Evolutionary conservation across 306 rosid species (phyloP).

Genomic region (Erythrophleum fordii): DNA sequence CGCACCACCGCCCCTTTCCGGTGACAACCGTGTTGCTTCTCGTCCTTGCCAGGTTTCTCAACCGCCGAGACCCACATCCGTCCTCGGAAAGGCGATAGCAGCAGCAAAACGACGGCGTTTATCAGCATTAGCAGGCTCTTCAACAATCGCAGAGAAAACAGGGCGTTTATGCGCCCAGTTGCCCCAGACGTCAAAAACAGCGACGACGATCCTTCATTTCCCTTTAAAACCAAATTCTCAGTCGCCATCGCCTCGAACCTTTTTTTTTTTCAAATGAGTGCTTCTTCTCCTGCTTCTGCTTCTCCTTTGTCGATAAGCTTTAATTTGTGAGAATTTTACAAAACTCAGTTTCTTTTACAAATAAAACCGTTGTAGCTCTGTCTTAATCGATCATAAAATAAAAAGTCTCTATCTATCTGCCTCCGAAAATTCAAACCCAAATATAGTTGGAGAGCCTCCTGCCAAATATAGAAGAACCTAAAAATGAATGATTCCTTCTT

Average conservation of each 20-base stretch:
- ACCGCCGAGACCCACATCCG: conserved; percentile 42
- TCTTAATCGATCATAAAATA: not conserved
- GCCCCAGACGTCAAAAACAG: conserved; percentile 73
- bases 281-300: not conserved
- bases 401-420: not conserved
- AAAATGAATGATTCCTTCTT: not conserved
- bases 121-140: conserved; percentile 61
- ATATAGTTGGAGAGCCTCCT: not conserved
- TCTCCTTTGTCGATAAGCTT: not conserved
- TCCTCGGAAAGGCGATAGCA: conserved; percentile 75
- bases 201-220: conserved; percentile 26
- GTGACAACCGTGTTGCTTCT: conserved; percentile 42
- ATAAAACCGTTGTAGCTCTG: not conserved
- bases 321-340: not conserved
- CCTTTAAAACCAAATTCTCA: conserved; percentile 39
- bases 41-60: conserved; percentile 42
- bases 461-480: not conserved
- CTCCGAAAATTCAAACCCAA: not conserved
- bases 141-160: conserved; percentile 59
- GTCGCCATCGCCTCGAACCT: conserved; percentile 21
- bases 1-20: conserved; percentile 55
- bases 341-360: not conserved
- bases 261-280: not conserved
- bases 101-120: conserved; percentile 52
- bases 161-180: conserved; percentile 64